Conservation (phyloP, 2,329 filamentous ascomycete genomes). For the Neopestalotiopsis clavispora region DNA sequence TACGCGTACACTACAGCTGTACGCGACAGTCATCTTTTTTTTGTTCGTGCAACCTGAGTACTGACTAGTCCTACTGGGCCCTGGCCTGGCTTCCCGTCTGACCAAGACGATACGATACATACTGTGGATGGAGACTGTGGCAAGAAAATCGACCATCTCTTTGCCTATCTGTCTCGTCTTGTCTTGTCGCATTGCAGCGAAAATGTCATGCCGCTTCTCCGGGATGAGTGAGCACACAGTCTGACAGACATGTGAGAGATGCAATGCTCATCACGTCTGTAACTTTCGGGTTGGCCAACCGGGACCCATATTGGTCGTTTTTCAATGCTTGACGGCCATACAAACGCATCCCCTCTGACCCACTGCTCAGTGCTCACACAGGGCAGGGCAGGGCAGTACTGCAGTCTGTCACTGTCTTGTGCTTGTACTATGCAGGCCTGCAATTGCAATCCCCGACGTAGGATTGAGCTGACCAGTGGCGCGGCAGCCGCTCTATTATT, state of each 20-base stretch:
- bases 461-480: slow-evolving; percentile 16
- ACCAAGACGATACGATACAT: not conserved
- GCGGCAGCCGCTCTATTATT: slow-evolving; percentile 3
- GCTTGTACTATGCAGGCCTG: not conserved
- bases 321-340: not conserved
- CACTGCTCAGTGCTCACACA: not conserved
- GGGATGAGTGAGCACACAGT: slow-evolving; percentile 1
- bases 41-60: not conserved
- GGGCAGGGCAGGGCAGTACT: not conserved
- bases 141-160: not conserved
- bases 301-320: not conserved
- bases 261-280: not conserved
- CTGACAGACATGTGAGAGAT: slow-evolving; percentile 3
- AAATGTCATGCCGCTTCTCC: not conserved
- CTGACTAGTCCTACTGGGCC: not conserved
- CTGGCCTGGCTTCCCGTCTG: not conserved
- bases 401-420: not conserved
- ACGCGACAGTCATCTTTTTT: slow-evolving; percentile 10
- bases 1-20: not conserved
- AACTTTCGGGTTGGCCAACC: not conserved
- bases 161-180: too few species aligned
- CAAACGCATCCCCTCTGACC: not conserved
- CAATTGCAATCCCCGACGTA: slow-evolving; percentile 14
- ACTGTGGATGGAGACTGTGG: not conserved
- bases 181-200: slow-evolving; percentile 1